Percentiles rank a stretch among this genome's conserved stretches.
phyloP scores from a whole-genome alignment of 768 basidiomycete species.

The Rhodotorula diobovata region DNA sequence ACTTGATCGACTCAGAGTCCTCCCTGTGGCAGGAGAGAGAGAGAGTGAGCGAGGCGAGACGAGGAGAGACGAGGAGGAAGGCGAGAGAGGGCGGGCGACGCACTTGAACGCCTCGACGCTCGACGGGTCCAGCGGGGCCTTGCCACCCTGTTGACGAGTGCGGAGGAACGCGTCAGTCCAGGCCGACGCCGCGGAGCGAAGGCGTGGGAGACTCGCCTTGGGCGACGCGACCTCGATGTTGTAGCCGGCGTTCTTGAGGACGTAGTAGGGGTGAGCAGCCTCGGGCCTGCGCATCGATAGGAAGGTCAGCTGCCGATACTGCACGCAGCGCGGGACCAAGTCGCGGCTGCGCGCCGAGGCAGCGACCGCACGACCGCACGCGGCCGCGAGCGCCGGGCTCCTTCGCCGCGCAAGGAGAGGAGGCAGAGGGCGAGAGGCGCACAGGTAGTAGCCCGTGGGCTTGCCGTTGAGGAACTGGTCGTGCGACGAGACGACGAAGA shows the following conservation, averaged over 20 bases:
- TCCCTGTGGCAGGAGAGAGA: constrained; percentile 45
- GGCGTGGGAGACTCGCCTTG: background rate
- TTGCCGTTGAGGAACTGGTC: constrained; percentile 51
- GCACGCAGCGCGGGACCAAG: background rate
- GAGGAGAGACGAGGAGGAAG: background rate
- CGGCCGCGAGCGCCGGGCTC: too few relatives aligned
- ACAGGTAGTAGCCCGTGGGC: constrained; percentile 43
- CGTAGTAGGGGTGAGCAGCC: constrained; percentile 67
- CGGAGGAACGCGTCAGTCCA: background rate
- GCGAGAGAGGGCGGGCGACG: background rate
- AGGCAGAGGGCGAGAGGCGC: background rate
- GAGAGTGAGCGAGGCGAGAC: background rate
- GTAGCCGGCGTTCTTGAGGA: constrained; percentile 49
- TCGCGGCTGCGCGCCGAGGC: background rate
- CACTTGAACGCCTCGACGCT: constrained; percentile 54
- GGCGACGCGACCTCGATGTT: constrained; percentile 62
- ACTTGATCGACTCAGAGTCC: constrained; percentile 52
- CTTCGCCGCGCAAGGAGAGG: too few relatives aligned
- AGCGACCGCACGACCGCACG: too few relatives aligned
- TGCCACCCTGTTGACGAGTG: constrained; percentile 52
- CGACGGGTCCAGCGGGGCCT: constrained; percentile 63
- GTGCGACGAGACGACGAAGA: constrained; percentile 72
- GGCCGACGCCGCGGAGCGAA: background rate
- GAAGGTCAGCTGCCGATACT: background rate
- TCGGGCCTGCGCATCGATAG: background rate